Percentiles rank a stretch among this genome's conserved stretches.
phyloP scores from a whole-genome alignment of 257 asterid genomes.

The Perilla frutescens region DNA sequence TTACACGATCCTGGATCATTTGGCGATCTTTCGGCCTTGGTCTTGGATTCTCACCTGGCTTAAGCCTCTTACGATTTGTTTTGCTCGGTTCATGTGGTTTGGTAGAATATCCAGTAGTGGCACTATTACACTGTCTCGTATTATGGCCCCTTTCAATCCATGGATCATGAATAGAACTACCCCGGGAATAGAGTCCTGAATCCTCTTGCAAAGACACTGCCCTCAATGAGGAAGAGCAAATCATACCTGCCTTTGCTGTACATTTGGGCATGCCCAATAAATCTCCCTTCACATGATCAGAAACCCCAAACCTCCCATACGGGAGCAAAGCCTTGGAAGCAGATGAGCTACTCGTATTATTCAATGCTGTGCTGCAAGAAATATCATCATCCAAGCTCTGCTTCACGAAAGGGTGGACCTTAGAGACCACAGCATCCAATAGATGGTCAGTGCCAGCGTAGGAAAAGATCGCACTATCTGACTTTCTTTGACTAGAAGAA shows the following conservation, averaged over 20 bases:
- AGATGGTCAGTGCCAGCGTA: slow-evolving; percentile 56
- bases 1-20: slow-evolving; percentile 97
- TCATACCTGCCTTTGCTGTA: slow-evolving; percentile 45
- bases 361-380: slow-evolving; percentile 61
- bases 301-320: slow-evolving; percentile 46
- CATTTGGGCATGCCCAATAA: slow-evolving; percentile 58
- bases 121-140: slow-evolving; percentile 57
- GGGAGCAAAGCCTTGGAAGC: slow-evolving; percentile 49
- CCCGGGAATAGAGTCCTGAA: slow-evolving; percentile 52
- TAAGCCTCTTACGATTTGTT: slow-evolving; percentile 80
- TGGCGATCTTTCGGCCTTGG: slow-evolving; percentile 98
- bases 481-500: slow-evolving; percentile 47
- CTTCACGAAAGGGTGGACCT: slow-evolving; percentile 40
- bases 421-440: slow-evolving; percentile 74
- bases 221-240: slow-evolving; percentile 53
- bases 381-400: slow-evolving; percentile 50
- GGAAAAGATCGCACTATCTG: slow-evolving; percentile 55
- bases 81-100: slow-evolving; percentile 63
- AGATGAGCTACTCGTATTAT: slow-evolving; percentile 54
- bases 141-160: slow-evolving; percentile 63
- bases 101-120: slow-evolving; percentile 66
- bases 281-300: slow-evolving; percentile 56
- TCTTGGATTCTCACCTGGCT: slow-evolving; percentile 91
- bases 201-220: slow-evolving; percentile 53
- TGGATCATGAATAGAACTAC: slow-evolving; percentile 69